Evolutionary conservation across 495 filamentous ascomycete species (phyloP), one percentile per base, ranked within the genome.

Genomic region (Trichoderma gamsii): DNA sequence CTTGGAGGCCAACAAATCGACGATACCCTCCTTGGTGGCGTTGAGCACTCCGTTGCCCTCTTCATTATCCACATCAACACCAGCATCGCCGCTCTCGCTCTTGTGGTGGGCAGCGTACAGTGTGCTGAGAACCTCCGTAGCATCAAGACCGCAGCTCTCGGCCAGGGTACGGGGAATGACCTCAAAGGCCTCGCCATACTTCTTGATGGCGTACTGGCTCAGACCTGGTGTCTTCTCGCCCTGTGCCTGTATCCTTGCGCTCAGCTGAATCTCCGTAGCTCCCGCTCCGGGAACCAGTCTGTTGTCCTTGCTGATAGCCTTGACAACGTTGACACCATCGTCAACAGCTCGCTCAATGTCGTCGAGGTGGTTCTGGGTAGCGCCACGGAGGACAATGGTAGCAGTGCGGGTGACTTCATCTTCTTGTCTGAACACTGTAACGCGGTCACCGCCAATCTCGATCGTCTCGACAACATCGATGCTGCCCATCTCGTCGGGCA

Each of bases 401-500:
- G 96, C 91, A 61, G 96, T 99, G 71, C 92, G 87, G 7, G 96
- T 97, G 23, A 86, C 83, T 70, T 97, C 91, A 74, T 92, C 89
- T 79, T 98, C 95, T 83, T 99, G 96, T 71, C 96, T 84, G 87
- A 99, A 99, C 25, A 98, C 94, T 11, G 96, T 99, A 51, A 99
- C 96, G 44, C 96, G 90, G 82, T 99, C 96, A 74, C 96, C 96
- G 68, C 96, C 96, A 76, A 99, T 98, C 80, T 99, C 96, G 59
- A 94, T 86, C 8, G 96, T 99, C 85, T 98, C 96, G 23, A 99
- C 94, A 35, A 99, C 79, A 79, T 99, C 96, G 69, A 98, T 84
- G 70, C 78, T 89, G 70, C 96, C 96, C 93, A 97, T 98, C 84
- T 99, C 96, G 73, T 99, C 96, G 29, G 96, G 96, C 96, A 99